Base-by-base conservation (phyloP, 2,329 filamentous ascomycete genomes). In the Aurifilum marmelostoma region DNA sequence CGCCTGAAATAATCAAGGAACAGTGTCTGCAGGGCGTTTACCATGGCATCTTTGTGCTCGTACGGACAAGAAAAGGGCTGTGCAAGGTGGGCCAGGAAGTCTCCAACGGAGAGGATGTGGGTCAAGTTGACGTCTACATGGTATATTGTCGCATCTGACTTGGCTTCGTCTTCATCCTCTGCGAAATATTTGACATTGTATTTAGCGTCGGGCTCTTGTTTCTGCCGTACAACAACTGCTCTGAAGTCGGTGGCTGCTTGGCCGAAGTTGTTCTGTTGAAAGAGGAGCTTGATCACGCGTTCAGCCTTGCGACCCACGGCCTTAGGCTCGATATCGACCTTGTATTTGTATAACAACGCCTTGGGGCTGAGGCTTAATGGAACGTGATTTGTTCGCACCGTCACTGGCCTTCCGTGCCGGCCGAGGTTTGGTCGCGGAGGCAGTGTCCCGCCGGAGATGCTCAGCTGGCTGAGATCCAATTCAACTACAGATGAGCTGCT, bases 211-310 rank as follows among this genome's bases (percentile, higher is more conserved):
- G 24, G 27, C 24, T 27, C n/a, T 54, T 27, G 9, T 9, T 27
- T 54, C 50, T 54, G 2, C 12, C 50, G 24, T 3, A 54, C 50
- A 54, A 54, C 12, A 11, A 54, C 50, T 54, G 50, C 50, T 12
- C 9, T 54, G 50, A 54, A 54, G 11, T 54, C 50, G 24, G 50
- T 54, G n/a, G 50, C 50, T 12, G n/a, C 50, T 54, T 21, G 9
- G n/a, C n/a, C n/a, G 27, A 54, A 12, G n/a, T 66, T 59, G 2
- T 64, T 56, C 29, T 29, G 43, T 5, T 63, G 21, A 1, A 69
- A 41, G 16, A 69, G 61, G 11, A 69, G n/a, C 29, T 69, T 43
- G 34, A 69, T 56, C 2, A 69, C 43, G 2, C 59, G 63, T 5
- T 11, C 3, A 7, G 54, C 47, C 32, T 69, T 69, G 12, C 43